A percentile compares a stretch with the other conserved stretches of the same genome.
Evolutionary conservation across 352 stramenopile species (phyloP).

Genomic region (Thraustotheca clavata): DNA sequence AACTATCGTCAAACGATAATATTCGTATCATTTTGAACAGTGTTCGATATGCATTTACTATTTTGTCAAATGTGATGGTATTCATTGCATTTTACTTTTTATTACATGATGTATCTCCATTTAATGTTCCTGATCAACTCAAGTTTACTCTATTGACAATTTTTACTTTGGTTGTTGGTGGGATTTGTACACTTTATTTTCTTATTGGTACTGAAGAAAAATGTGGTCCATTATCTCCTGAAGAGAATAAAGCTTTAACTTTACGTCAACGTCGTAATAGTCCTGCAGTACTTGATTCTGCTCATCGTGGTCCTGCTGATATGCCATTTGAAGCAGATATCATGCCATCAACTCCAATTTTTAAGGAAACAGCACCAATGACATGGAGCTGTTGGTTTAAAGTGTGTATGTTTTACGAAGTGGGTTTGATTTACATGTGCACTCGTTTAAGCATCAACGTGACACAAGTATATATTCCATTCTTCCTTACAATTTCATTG

Average conservation of each 20-base stretch:
- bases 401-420: conserved; percentile 77
- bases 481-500: conserved; percentile 78
- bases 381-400: conserved; percentile 72
- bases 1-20: conserved; percentile 68
- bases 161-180: conserved; percentile 56
- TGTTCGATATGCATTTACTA: conserved; percentile 77
- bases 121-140: conserved; percentile 48
- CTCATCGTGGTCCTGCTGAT: neutral
- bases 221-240: neutral
- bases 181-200: conserved; percentile 53
- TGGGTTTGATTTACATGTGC: conserved; percentile 83
- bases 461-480: conserved; percentile 82
- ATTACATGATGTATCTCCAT: conserved; percentile 43
- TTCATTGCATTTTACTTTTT: conserved; percentile 74
- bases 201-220: conserved; percentile 59
- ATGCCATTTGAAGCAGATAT: conserved; percentile 7
- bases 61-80: conserved; percentile 80
- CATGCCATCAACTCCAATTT: neutral
- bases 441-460: conserved; percentile 78
- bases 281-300: neutral
- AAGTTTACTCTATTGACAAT: conserved; percentile 77
- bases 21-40: conserved; percentile 74
- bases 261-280: conserved; percentile 25
- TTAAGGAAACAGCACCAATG: conserved; percentile 27
- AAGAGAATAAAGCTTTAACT: conserved; percentile 20